These are phyloP conservation scores for Arxiozyma slooffiae DNA, from an alignment of 1,139 yeast species.

Conservation along the genomic window DNA sequence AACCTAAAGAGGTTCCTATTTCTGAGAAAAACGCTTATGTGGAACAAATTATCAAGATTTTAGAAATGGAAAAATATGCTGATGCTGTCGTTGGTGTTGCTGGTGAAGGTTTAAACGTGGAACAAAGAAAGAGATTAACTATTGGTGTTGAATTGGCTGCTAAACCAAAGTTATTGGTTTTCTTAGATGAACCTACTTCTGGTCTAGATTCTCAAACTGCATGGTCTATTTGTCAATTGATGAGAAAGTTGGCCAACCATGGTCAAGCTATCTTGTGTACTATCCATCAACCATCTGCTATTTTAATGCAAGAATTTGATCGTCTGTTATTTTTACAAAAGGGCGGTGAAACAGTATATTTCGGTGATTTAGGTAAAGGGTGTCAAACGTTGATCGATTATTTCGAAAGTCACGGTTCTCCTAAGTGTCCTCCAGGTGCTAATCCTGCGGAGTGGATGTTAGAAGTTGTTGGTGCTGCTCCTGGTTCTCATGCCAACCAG, in stretches of 20 bases:
- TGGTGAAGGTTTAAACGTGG: constrained; percentile 73
- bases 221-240: constrained; percentile 70
- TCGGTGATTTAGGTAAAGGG: constrained; percentile 67
- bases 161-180: constrained; percentile 68
- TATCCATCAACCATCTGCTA: constrained; percentile 77
- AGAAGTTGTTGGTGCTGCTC: constrained; percentile 72
- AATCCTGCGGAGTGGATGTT: constrained; percentile 85
- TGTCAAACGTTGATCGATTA: constrained; percentile 53
- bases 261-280: constrained; percentile 82
- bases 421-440: constrained; percentile 52
- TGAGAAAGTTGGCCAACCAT: constrained; percentile 63
- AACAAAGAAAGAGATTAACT: constrained; percentile 76
- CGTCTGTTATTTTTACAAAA: constrained; percentile 58
- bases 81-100: constrained; percentile 80
- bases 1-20: constrained; percentile 44
- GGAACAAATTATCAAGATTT: constrained; percentile 55
- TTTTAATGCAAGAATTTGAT: constrained; percentile 67
- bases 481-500: constrained; percentile 57
- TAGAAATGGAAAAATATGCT: constrained; percentile 66
- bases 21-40: constrained; percentile 61
- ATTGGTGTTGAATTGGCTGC: constrained; percentile 85
- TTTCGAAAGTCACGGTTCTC: constrained; percentile 64
- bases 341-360: constrained; percentile 75
- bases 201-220: constrained; percentile 91
- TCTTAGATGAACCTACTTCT: constrained; percentile 88